phyloP scores from a whole-genome alignment of 306 rosid genomes.

The Medicago arabica region DNA sequence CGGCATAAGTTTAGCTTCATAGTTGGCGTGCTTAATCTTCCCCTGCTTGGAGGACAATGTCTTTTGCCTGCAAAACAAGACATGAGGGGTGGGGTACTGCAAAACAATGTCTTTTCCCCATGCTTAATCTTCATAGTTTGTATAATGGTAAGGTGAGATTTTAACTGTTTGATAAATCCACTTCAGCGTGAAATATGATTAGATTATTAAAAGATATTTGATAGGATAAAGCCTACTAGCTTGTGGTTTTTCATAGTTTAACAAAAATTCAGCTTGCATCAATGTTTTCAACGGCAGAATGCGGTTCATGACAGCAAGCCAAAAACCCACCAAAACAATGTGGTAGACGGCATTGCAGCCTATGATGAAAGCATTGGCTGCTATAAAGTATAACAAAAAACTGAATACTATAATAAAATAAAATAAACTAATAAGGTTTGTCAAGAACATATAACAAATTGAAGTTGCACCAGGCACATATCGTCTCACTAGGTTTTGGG shows the following conservation, averaged over 20 bases:
- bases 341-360: background rate
- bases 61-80: constrained; percentile 16
- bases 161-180: constrained; percentile 4
- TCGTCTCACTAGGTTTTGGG: background rate
- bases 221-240: background rate
- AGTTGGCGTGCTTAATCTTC: constrained; percentile 1
- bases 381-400: background rate
- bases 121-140: no score
- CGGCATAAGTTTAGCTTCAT: constrained; percentile 19
- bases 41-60: constrained; percentile 20
- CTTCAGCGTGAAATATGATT: constrained; percentile 15
- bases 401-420: background rate
- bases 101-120: no score
- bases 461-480: constrained; percentile 1
- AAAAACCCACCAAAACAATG: background rate
- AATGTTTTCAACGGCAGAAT: background rate
- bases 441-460: background rate
- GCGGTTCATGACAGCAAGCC: background rate
- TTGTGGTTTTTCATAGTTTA: background rate
- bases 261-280: background rate
- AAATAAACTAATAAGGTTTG: background rate
- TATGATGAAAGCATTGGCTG: background rate
- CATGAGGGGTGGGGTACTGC: constrained; percentile 9
- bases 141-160: background rate
- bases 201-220: constrained; percentile 7